These are phyloP conservation scores for Orychophragmus violaceus DNA, from an alignment of 345 rosid species.

Conservation along the genomic window DNA sequence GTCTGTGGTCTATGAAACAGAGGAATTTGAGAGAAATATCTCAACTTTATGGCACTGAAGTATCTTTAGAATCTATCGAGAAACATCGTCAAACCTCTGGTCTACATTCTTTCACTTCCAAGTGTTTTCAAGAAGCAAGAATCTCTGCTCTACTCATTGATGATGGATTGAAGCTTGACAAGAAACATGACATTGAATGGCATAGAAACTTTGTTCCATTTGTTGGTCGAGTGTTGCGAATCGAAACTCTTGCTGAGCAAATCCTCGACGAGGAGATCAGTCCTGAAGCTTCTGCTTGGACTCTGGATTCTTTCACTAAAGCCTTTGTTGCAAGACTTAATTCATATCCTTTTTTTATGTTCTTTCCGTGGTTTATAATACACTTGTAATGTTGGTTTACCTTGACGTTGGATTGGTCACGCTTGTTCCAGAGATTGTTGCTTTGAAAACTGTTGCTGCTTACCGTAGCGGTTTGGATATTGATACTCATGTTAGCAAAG, in stretches of 20 bases:
- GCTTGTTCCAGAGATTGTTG: conserved; percentile 51
- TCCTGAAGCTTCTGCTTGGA: conserved; percentile 53
- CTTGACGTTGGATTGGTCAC: conserved; percentile 38
- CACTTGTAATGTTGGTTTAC: conserved; percentile 30
- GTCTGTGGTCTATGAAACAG: conserved; percentile 26
- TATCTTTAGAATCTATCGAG: conserved; percentile 58
- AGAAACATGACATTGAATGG: conserved; percentile 67
- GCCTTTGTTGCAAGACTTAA: conserved; percentile 44
- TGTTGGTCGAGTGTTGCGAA: conserved; percentile 76
- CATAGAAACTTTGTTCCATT: conserved; percentile 51
- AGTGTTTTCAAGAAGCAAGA: conserved; percentile 66
- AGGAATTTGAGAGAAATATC: conserved; percentile 79
- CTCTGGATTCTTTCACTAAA: conserved; percentile 53
- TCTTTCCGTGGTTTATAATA: neutral
- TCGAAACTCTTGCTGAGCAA: conserved; percentile 77
- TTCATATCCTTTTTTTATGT: conserved; percentile 74
- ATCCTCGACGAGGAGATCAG: conserved; percentile 49
- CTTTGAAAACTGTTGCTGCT: conserved; percentile 86
- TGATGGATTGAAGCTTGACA: conserved; percentile 80
- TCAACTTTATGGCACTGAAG: conserved; percentile 58
- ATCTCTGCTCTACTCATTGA: conserved; percentile 81
- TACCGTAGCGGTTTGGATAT: conserved; percentile 88
- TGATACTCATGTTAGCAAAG: conserved; percentile 44
- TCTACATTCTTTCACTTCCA: conserved; percentile 44
- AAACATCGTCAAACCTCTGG: conserved; percentile 55